Base-by-base conservation (phyloP, 768 basidiomycete species). In the Hydnum rufescens region DNA sequence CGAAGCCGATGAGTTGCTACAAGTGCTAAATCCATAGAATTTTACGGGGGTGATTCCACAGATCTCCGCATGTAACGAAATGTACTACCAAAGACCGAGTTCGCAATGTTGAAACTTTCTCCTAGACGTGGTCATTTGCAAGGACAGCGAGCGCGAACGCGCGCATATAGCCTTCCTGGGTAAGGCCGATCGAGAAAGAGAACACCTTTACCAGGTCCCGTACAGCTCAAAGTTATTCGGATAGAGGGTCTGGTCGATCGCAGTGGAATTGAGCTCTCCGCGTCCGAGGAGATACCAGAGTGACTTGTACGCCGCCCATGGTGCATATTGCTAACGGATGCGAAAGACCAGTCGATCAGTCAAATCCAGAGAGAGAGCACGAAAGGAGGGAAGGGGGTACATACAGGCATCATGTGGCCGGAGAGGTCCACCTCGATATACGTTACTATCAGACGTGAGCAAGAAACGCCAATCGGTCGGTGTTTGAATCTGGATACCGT, bases 251-350 rank as follows among this genome's bases (percentile, higher is more conserved):
- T 46, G 25, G 42, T 52, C 51, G 51, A 52, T 22, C 13, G 39
- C 36, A 28, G 36, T 52, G 1, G 51, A 52, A 26, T 23, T 52
- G 5, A 52, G 42, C n/a, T 52, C 8, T 8, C n/a, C 22, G 6
- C 36, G 43, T 46, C 51, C 51, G 19, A 52, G 51, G 19, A 52
- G 25, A 25, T 52, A 52, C 51, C 32, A 36, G 16, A 52, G 51
- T 19, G 32, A 42, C 51, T 52, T 52, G 51, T 52, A 52, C 0
- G 51, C 51, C 4, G 51, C 51, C 51, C 51, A 52, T 18, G 51
- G 51, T 23, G 51, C 51, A 28, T 52, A 52, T 52, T 52, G 16
- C 44, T 47, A 47, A 13, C 26, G 8, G 44, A 13, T 8, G 26
- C 13, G 16, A 39, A 13, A 47, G 44, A 28, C 13, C 8, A 26